Percentiles rank a stretch among this genome's conserved stretches.
These are phyloP conservation scores for Solanum appendiculatum DNA, from an alignment of 257 asterid species.

Conservation along the genomic window DNA sequence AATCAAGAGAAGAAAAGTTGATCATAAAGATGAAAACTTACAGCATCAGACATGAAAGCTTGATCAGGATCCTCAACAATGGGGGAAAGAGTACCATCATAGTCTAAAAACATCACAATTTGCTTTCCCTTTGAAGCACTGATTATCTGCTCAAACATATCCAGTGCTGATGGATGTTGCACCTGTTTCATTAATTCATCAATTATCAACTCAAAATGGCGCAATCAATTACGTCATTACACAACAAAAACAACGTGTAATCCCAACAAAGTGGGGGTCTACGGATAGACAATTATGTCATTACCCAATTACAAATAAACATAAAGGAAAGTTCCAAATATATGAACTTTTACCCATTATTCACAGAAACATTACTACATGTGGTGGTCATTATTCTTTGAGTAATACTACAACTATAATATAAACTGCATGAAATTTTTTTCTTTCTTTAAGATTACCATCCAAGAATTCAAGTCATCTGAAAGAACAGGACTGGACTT, in stretches of 20 bases:
- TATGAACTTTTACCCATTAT: background rate
- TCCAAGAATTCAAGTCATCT: slow-evolving; percentile 48
- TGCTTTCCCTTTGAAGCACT: slow-evolving; percentile 83
- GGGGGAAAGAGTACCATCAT: slow-evolving; percentile 94
- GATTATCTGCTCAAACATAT: slow-evolving; percentile 70
- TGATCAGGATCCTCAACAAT: slow-evolving; percentile 91
- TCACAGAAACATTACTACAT: background rate
- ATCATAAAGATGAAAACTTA: slow-evolving; percentile 9
- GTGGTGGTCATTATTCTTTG: background rate
- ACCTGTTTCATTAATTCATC: slow-evolving; percentile 27
- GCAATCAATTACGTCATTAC: background rate
- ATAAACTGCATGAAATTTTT: background rate
- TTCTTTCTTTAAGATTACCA: slow-evolving; percentile 19
- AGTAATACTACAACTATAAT: background rate
- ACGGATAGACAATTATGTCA: background rate
- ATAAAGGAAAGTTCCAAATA: background rate
- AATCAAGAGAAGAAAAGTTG: background rate
- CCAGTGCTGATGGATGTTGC: slow-evolving; percentile 76
- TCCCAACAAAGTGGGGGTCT: too few relatives aligned
- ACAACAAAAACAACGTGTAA: background rate
- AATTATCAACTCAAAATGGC: background rate
- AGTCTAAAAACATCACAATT: slow-evolving; percentile 81
- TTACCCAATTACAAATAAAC: background rate
- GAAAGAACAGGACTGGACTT: slow-evolving; percentile 32
- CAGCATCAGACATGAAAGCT: slow-evolving; percentile 85